Percentiles rank a stretch among this genome's conserved stretches.
Evolutionary conservation across 305 asterid species (phyloP).

Genomic region (Plantago rigida): DNA sequence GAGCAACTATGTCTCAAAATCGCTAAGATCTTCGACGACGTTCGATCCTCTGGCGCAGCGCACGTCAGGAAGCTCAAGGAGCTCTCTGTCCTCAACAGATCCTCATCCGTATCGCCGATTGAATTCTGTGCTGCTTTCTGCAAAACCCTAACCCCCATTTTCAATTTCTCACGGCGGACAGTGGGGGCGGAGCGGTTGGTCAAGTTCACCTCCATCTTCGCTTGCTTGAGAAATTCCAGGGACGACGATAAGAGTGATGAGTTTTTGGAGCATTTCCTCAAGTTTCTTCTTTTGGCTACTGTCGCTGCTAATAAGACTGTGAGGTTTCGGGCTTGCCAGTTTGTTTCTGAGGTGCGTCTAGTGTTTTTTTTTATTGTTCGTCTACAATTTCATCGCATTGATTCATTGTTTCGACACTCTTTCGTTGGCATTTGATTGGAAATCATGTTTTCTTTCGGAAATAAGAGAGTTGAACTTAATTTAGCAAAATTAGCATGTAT

Average conservation of each 20-base stretch:
- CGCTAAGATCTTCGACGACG: constrained; percentile 50
- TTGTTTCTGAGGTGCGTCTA: constrained; percentile 66
- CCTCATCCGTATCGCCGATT: constrained; percentile 29
- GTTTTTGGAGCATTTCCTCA: constrained; percentile 52
- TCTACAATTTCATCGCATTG: neutral
- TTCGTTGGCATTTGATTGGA: no score
- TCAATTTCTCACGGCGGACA: constrained; percentile 55
- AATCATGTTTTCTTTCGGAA: no score
- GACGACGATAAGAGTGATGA: constrained; percentile 32
- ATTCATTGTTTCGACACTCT: no score
- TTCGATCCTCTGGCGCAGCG: constrained; percentile 49
- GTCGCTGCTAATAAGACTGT: constrained; percentile 57
- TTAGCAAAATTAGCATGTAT: neutral
- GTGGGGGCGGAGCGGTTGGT: constrained; percentile 57
- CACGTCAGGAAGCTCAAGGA: constrained; percentile 76
- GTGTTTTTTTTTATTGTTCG: neutral
- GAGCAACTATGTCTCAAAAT: constrained; percentile 35
- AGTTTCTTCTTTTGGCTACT: constrained; percentile 58
- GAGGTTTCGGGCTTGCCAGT: constrained; percentile 83
- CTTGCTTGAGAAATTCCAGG: constrained; percentile 35
- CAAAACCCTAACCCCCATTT: constrained; percentile 50
- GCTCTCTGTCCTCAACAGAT: constrained; percentile 38
- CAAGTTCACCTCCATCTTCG: constrained; percentile 51
- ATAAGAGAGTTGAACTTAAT: neutral
- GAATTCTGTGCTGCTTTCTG: constrained; percentile 49